Conservation (phyloP, 371 early-diverging fungal species). For the Rhizomucor miehei region DNA sequence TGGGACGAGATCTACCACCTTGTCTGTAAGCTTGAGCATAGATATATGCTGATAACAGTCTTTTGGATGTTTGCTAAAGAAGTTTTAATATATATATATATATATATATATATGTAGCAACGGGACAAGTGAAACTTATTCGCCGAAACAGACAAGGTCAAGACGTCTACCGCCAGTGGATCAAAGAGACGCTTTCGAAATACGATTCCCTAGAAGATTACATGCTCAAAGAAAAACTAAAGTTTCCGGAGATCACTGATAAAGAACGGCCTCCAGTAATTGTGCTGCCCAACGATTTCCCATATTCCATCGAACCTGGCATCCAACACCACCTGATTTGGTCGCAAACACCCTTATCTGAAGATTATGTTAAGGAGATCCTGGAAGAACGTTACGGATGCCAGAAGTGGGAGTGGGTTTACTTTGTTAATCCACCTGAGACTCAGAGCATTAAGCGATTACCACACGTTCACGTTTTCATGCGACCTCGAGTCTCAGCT, state of each 20-base stretch:
- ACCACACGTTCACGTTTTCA: constrained; percentile 45
- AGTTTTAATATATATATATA: too few species aligned
- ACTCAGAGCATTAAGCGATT: constrained; percentile 32
- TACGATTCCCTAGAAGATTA: constrained; percentile 45
- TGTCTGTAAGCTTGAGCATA: constrained; percentile 24
- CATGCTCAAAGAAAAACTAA: constrained; percentile 39
- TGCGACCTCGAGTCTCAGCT: constrained; percentile 18
- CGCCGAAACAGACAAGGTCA: constrained; percentile 27
- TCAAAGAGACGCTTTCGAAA: constrained; percentile 25
- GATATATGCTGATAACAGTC: too few species aligned
- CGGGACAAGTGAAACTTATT: constrained; percentile 28
- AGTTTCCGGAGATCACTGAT: constrained; percentile 21
- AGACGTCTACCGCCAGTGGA: constrained; percentile 37
- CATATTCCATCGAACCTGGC: constrained; percentile 52
- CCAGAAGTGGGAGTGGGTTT: constrained; percentile 31
- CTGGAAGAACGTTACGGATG: constrained; percentile 26
- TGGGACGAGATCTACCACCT: constrained; percentile 37
- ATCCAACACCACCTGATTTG: constrained; percentile 53
- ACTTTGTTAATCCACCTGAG: constrained; percentile 44
- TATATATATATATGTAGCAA: constrained; percentile 15
- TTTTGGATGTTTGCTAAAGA: too few species aligned
- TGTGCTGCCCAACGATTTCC: constrained; percentile 61
- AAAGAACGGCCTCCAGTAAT: constrained; percentile 22
- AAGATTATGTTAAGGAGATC: constrained; percentile 19
- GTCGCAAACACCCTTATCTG: constrained; percentile 45